A percentile compares a stretch with the other conserved stretches of the same genome.
Conservation (phyloP, 768 basidiomycete species). For the Hygrocybe punicea region DNA sequence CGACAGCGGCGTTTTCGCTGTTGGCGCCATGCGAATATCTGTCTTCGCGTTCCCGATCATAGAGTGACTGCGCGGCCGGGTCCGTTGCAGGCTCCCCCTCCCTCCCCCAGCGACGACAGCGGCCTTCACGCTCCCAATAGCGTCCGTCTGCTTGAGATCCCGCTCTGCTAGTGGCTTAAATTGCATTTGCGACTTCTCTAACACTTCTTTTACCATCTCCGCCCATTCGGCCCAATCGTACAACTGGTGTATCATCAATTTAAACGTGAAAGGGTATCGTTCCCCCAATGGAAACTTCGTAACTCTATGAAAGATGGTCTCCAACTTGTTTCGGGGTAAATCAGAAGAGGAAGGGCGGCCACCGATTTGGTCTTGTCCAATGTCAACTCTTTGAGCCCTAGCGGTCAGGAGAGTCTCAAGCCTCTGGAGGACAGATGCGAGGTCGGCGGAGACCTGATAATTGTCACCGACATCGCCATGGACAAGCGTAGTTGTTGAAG, state of each 20-base stretch:
- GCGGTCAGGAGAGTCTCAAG: slow-evolving; percentile 26
- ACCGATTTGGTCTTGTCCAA: slow-evolving; percentile 12
- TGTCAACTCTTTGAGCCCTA: slow-evolving; percentile 4
- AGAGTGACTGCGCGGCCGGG: slow-evolving; percentile 35
- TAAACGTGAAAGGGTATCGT: slow-evolving; percentile 60
- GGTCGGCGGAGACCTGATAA: slow-evolving; percentile 29
- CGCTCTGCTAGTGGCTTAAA: slow-evolving; percentile 54
- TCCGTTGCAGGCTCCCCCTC: slow-evolving; percentile 14
- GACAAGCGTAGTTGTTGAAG: slow-evolving; percentile 24
- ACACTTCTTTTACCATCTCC: slow-evolving; percentile 49
- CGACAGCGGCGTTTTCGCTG: neutral
- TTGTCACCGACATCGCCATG: slow-evolving; percentile 17
- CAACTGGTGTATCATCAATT: slow-evolving; percentile 63
- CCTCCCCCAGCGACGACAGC: slow-evolving; percentile 26
- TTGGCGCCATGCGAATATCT: slow-evolving; percentile 3
- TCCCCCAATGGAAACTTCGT: slow-evolving; percentile 45
- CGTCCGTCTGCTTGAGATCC: slow-evolving; percentile 16
- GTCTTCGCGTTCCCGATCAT: slow-evolving; percentile 15
- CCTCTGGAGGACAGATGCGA: slow-evolving; percentile 37
- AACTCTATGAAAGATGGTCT: slow-evolving; percentile 24
- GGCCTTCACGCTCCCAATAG: slow-evolving; percentile 15
- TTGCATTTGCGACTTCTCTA: slow-evolving; percentile 52
- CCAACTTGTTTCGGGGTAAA: slow-evolving; percentile 4
- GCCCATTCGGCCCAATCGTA: slow-evolving; percentile 61
- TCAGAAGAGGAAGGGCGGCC: slow-evolving; percentile 15